phyloP scores from a whole-genome alignment of 83 land plant species.

The Picea engelmannii region DNA sequence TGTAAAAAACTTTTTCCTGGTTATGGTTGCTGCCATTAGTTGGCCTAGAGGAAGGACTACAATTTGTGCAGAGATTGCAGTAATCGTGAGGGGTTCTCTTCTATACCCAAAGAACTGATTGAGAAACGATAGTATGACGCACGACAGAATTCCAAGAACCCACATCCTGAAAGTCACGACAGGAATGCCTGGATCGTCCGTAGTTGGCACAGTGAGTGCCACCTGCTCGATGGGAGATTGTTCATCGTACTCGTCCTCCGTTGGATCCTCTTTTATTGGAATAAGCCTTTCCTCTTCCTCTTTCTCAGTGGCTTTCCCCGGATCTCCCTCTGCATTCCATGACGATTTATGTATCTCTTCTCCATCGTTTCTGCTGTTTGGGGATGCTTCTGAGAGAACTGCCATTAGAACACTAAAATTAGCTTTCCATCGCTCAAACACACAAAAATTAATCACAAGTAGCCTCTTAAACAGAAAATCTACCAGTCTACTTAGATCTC shows the following conservation, averaged over 20 bases:
- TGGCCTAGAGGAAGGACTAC: constrained; percentile 74
- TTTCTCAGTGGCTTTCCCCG: too few relatives aligned
- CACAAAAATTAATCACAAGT: too few relatives aligned
- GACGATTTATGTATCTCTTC: too few relatives aligned
- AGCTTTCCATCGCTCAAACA: too few relatives aligned
- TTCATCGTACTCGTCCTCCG: constrained; percentile 12
- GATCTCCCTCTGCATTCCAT: too few relatives aligned
- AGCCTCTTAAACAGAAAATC: too few relatives aligned
- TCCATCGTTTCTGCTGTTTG: too few relatives aligned
- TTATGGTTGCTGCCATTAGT: constrained; percentile 51
- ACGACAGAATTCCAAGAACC: constrained; percentile 58
- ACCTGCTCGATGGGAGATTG: constrained; percentile 61
- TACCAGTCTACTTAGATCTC: too few relatives aligned
- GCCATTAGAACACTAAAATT: too few relatives aligned
- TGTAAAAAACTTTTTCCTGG: constrained; percentile 34
- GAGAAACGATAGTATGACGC: constrained; percentile 63
- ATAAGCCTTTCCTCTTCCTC: too few relatives aligned
- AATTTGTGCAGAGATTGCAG: constrained; percentile 74
- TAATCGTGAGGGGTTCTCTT: constrained; percentile 59
- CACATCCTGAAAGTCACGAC: constrained; percentile 74
- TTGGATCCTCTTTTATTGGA: constrained; percentile 61
- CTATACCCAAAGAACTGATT: constrained; percentile 89
- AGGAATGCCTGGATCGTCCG: constrained; percentile 65
- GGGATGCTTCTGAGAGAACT: too few relatives aligned
- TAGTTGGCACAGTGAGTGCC: too few relatives aligned